Percentiles rank a stretch among this genome's conserved stretches.
Evolutionary conservation across 176 grass and related monocot species (phyloP).

Genomic region (Aegilops sharonensis): DNA sequence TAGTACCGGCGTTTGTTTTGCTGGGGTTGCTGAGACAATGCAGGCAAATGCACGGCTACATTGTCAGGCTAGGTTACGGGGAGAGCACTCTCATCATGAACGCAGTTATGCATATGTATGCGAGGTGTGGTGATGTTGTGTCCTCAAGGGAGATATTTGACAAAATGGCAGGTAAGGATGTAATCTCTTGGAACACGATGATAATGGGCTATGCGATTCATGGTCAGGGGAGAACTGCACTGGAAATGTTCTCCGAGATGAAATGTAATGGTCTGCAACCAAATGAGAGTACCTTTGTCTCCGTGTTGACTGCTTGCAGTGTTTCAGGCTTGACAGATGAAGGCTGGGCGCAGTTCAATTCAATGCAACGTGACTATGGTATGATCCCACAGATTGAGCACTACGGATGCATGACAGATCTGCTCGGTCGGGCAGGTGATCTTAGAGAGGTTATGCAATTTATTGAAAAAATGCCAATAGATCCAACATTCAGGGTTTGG

Average conservation of each 20-base stretch:
- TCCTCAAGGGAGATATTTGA: constrained; percentile 70
- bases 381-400: constrained; percentile 79
- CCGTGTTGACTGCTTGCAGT: constrained; percentile 88
- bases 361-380: constrained; percentile 67
- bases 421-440: constrained; percentile 65
- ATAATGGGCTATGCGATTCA: constrained; percentile 88
- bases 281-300: constrained; percentile 79
- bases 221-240: constrained; percentile 60
- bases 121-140: constrained; percentile 61
- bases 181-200: constrained; percentile 84
- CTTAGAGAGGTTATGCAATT: constrained; percentile 56
- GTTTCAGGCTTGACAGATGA: constrained; percentile 57
- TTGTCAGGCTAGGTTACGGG: constrained; percentile 49
- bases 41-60: constrained; percentile 79
- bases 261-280: constrained; percentile 50
- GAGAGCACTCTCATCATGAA: constrained; percentile 56
- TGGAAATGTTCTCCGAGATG: constrained; percentile 66
- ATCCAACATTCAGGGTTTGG: constrained; percentile 77
- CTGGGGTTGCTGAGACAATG: constrained; percentile 56
- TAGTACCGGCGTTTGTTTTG: constrained; percentile 62
- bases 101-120: constrained; percentile 74
- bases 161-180: constrained; percentile 50
- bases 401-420: constrained; percentile 86
- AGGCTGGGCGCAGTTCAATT: constrained; percentile 75
- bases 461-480: constrained; percentile 72